phyloP scores from a whole-genome alignment of 1,284 basidiomycete species.

The Moesziomyces globuligerus region DNA sequence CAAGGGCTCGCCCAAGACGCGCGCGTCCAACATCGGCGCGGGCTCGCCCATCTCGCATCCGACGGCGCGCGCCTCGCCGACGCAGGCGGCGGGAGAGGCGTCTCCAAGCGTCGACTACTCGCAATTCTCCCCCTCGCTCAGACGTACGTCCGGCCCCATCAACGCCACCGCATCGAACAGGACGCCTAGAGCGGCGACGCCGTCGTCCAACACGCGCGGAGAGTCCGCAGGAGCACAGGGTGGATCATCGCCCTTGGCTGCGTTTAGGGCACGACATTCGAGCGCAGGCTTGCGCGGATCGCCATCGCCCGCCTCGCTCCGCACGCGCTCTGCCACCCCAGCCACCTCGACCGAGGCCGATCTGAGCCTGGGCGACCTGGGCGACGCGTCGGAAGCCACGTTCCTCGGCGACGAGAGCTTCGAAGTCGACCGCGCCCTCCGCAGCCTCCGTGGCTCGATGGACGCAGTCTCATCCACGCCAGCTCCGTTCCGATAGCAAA shows the following conservation, averaged over 20 bases:
- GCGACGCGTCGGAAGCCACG: conserved; percentile 66
- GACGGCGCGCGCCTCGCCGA: conserved; percentile 1
- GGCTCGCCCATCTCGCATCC: conserved; percentile 33
- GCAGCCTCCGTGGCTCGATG: conserved; percentile 20
- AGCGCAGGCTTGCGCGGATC: no score
- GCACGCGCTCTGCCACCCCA: conserved; percentile 12
- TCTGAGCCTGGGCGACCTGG: conserved; percentile 69
- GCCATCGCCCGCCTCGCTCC: no score
- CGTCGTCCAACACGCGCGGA: background rate
- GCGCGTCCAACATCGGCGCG: conserved; percentile 23
- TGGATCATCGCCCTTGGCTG: conserved; percentile 73
- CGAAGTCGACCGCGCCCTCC: conserved; percentile 37
- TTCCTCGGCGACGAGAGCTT: conserved; percentile 49
- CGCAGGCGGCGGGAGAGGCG: conserved; percentile 5
- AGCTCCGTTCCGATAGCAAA: conserved; percentile 17
- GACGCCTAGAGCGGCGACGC: background rate
- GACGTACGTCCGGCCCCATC: conserved; percentile 7
- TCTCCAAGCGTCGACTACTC: conserved; percentile 23
- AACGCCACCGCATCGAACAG: no score
- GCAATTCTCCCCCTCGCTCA: conserved; percentile 30
- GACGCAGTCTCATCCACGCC: conserved; percentile 18
- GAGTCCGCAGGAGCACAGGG: conserved; percentile 69
- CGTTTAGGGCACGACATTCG: conserved; percentile 74
- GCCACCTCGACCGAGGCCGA: conserved; percentile 1
- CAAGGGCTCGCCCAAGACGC: conserved; percentile 43